Percentiles rank a stretch among this genome's conserved stretches.
Evolutionary conservation across 2,329 filamentous ascomycete genomes (phyloP).

Genomic region (Nemania diffusa): DNA sequence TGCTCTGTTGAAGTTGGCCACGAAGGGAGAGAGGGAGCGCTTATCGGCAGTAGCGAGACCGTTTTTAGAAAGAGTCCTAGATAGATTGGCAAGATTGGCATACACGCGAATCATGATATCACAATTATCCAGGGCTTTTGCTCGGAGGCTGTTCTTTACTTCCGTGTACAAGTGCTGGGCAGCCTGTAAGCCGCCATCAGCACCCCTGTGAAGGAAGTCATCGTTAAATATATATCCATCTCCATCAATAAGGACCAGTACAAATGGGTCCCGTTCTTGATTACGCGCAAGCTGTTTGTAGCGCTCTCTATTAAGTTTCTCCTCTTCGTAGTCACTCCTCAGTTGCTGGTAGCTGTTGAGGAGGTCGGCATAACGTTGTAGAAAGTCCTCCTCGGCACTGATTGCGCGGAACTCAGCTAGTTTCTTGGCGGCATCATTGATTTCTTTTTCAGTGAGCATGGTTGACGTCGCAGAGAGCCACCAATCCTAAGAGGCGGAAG

Average conservation of each 20-base stretch:
- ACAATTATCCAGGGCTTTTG: conserved; percentile 60
- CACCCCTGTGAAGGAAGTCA: conserved; percentile 57
- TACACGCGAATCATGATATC: conserved; percentile 66
- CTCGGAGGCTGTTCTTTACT: conserved; percentile 59
- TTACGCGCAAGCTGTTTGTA: conserved; percentile 64
- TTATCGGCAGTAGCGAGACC: conserved; percentile 64
- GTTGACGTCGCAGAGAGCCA: conserved; percentile 9
- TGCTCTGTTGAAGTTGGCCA: conserved; percentile 66
- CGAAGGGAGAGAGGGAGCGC: conserved; percentile 65
- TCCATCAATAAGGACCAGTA: conserved; percentile 70
- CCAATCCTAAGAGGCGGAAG: too few relatives aligned
- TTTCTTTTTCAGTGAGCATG: conserved; percentile 46
- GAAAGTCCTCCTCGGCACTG: conserved; percentile 45
- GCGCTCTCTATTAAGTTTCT: conserved; percentile 62
- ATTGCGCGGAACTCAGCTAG: conserved; percentile 49
- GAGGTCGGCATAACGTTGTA: conserved; percentile 53
- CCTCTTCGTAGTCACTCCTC: conserved; percentile 67
- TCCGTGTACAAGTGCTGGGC: conserved; percentile 64
- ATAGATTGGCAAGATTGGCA: conserved; percentile 64
- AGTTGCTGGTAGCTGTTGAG: conserved; percentile 65
- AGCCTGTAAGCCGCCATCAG: conserved; percentile 65
- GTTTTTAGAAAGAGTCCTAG: conserved; percentile 59
- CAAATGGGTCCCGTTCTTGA: conserved; percentile 66
- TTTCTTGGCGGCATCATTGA: conserved; percentile 44
- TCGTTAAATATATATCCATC: conserved; percentile 69